A percentile compares a stretch with the other conserved stretches of the same genome.
Conservation (phyloP, 176 grass and related monocot genomes). For the Oryza rufipogon region DNA sequence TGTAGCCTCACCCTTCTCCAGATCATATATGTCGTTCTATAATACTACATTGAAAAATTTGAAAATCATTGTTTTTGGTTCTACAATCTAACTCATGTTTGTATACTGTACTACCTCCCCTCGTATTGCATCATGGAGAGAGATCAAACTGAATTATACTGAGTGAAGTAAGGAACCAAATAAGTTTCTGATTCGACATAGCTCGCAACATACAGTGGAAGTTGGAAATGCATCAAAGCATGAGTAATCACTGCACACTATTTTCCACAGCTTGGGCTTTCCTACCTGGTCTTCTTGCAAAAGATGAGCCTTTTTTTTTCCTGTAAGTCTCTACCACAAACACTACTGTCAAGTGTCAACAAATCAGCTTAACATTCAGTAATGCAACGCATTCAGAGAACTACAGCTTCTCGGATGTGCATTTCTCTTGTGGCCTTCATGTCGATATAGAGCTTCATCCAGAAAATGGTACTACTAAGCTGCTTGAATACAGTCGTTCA, state of each 20-base stretch:
- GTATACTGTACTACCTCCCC: no score
- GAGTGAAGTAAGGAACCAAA: no score
- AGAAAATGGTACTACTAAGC: constrained; percentile 32
- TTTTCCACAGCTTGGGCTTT: not conserved
- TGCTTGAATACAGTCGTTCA: constrained; percentile 67
- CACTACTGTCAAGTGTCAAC: not conserved
- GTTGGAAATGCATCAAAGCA: not conserved
- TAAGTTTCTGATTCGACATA: not conserved
- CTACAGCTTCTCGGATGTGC: not conserved
- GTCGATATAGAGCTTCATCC: not conserved
- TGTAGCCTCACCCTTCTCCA: no score
- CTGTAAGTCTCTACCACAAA: not conserved
- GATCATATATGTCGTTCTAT: no score
- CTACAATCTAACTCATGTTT: no score
- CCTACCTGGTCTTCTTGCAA: not conserved
- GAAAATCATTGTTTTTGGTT: no score
- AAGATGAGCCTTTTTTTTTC: not conserved
- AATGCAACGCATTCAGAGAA: constrained; percentile 23
- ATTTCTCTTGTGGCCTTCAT: constrained; percentile 9
- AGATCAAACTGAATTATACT: no score
- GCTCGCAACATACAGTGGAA: not conserved
- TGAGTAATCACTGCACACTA: not conserved
- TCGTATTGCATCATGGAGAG: no score
- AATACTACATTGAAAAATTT: no score
- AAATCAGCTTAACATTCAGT: not conserved